Percentiles rank a stretch among this genome's conserved stretches.
These are phyloP conservation scores for Fabrea salina DNA, from an alignment of 169 alveolate species.

Conservation along the genomic window DNA sequence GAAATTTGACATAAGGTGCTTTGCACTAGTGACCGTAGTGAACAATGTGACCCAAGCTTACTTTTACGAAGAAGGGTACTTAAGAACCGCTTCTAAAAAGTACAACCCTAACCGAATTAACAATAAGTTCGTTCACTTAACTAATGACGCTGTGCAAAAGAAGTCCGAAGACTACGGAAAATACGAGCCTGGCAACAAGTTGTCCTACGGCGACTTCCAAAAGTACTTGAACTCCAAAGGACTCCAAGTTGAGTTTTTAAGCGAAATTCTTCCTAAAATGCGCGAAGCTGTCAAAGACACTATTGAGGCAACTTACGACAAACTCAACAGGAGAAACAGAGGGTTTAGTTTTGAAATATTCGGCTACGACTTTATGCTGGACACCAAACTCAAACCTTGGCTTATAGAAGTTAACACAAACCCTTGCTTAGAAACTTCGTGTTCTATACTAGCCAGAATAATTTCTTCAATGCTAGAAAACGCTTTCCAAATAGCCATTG, in stretches of 20 bases:
- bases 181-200: constrained; percentile 62
- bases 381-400: constrained; percentile 78
- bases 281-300: constrained; percentile 2
- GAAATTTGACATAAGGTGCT: constrained; percentile 85
- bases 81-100: constrained; percentile 52
- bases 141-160: constrained; percentile 69
- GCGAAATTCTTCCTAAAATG: neutral
- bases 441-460: constrained; percentile 30
- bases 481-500: constrained; percentile 48
- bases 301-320: constrained; percentile 36
- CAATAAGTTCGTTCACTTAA: constrained; percentile 60
- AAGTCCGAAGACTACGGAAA: constrained; percentile 56
- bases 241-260: neutral
- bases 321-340: constrained; percentile 47
- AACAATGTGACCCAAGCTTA: constrained; percentile 47
- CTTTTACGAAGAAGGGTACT: constrained; percentile 65
- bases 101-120: constrained; percentile 45
- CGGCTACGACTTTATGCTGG: constrained; percentile 88
- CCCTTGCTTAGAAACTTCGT: constrained; percentile 72
- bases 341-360: constrained; percentile 72
- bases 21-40: constrained; percentile 56
- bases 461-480: constrained; percentile 46
- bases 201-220: constrained; percentile 55
- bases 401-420: constrained; percentile 82
- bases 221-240: constrained; percentile 37